phyloP scores from a whole-genome alignment of 2,329 filamentous ascomycete species.

The Trichophyton rubrum region DNA sequence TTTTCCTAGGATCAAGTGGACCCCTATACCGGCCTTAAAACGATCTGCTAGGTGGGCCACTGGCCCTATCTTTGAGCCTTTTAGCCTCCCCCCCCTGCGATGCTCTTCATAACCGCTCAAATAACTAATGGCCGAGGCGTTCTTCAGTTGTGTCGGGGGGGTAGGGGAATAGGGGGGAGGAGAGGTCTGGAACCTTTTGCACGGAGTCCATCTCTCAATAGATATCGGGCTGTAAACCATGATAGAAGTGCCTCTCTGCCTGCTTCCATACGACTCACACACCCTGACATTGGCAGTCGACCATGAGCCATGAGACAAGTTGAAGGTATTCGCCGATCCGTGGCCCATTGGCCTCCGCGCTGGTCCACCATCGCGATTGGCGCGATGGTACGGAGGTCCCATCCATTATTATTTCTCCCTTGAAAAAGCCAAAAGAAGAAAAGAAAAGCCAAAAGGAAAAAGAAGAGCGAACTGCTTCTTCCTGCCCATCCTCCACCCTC shows the following conservation, averaged over 20 bases:
- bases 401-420: neutral
- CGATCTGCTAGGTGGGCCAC: constrained; percentile 1
- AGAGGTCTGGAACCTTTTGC: neutral
- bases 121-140: neutral
- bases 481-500: neutral
- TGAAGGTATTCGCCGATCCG: constrained; percentile 3
- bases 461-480: too few relatives aligned
- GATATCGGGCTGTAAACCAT: too few relatives aligned
- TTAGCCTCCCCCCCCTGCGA: neutral
- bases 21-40: constrained; percentile 1
- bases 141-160: neutral
- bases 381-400: neutral
- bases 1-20: constrained; percentile 1
- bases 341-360: constrained; percentile 1
- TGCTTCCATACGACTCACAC: too few relatives aligned
- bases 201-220: too few relatives aligned
- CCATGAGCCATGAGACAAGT: neutral
- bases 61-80: neutral
- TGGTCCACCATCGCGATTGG: constrained; percentile 1
- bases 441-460: neutral
- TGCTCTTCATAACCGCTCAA: neutral
- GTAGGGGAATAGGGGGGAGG: neutral
- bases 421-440: neutral
- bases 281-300: too few relatives aligned
- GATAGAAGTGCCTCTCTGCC: too few relatives aligned